Conservation (phyloP, 768 basidiomycete species). For the Phaeotremella skinneri region DNA sequence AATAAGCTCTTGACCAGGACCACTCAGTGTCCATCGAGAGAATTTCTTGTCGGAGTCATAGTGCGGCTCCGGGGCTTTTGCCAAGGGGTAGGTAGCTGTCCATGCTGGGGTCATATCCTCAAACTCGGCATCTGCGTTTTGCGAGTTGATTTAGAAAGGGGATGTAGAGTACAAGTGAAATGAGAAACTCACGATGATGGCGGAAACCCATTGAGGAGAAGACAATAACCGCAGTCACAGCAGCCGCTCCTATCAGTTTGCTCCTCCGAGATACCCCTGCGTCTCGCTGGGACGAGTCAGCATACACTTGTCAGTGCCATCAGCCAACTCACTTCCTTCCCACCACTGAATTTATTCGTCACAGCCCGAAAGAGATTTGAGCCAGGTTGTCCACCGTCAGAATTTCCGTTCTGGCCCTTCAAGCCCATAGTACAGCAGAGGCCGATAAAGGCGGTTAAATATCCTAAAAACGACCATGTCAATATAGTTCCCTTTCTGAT, state of each 20-base stretch:
- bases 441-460: too few relatives aligned
- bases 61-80: neutral
- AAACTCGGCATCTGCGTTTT: neutral
- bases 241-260: neutral
- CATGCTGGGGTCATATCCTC: neutral
- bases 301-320: neutral
- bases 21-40: constrained; percentile 29
- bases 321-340: neutral
- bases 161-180: neutral
- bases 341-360: too few relatives aligned
- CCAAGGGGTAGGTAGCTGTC: neutral
- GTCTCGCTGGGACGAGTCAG: neutral
- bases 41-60: neutral
- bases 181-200: neutral
- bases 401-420: too few relatives aligned
- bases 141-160: neutral
- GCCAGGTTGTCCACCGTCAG: too few relatives aligned
- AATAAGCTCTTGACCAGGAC: constrained; percentile 58
- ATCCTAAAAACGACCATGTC: too few relatives aligned
- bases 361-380: too few relatives aligned
- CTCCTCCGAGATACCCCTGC: neutral
- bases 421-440: too few relatives aligned
- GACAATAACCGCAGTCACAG: neutral
- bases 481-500: too few relatives aligned
- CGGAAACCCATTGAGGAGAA: neutral